phyloP scores from a whole-genome alignment of 495 filamentous ascomycete genomes.

The Aspergillus homomorphus region DNA sequence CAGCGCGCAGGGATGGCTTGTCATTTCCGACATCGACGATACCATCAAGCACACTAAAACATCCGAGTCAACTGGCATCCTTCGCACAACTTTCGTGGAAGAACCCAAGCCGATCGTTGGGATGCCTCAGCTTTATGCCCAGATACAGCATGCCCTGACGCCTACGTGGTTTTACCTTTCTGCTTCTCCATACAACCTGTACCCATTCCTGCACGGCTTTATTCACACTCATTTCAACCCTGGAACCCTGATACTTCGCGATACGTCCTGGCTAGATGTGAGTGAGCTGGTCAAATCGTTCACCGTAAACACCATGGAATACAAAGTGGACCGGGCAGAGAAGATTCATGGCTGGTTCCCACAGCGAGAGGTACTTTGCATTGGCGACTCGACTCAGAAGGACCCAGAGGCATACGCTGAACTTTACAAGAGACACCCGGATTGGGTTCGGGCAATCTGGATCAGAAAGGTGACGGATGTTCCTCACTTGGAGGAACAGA shows the following conservation, averaged over 20 bases:
- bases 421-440: slow-evolving; percentile 58
- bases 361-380: slow-evolving; percentile 69
- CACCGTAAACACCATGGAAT: slow-evolving; percentile 77
- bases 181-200: slow-evolving; percentile 92
- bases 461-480: slow-evolving; percentile 83
- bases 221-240: slow-evolving; percentile 64
- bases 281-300: slow-evolving; percentile 72
- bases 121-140: slow-evolving; percentile 80
- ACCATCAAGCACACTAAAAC: slow-evolving; percentile 92
- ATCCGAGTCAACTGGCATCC: slow-evolving; percentile 69
- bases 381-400: slow-evolving; percentile 88
- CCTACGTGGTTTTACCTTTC: slow-evolving; percentile 92
- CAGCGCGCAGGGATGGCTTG: slow-evolving; percentile 75
- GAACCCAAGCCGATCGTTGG: slow-evolving; percentile 65
- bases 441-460: slow-evolving; percentile 75
- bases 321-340: slow-evolving; percentile 78
- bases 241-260: slow-evolving; percentile 80
- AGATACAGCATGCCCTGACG: slow-evolving; percentile 54
- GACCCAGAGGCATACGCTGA: slow-evolving; percentile 90
- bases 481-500: slow-evolving; percentile 68
- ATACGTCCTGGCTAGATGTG: slow-evolving; percentile 84
- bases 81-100: slow-evolving; percentile 79
- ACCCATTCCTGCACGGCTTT: slow-evolving; percentile 77
- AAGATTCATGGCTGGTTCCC: slow-evolving; percentile 77
- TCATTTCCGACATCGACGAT: slow-evolving; percentile 93